Base-by-base conservation (phyloP, 768 basidiomycete species). In the Boletus subparvulus region DNA sequence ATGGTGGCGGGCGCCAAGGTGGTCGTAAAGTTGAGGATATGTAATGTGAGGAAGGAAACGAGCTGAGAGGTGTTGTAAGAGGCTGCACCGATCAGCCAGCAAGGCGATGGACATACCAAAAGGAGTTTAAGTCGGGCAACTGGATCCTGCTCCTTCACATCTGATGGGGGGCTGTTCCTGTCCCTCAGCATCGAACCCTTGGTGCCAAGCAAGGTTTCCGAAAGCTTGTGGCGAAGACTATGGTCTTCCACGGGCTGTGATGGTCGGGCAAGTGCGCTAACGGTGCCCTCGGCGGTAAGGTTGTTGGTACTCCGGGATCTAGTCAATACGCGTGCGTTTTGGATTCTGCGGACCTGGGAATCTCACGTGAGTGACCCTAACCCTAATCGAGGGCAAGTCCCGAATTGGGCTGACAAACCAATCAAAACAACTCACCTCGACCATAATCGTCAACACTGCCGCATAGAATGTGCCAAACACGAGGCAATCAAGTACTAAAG, bases 11-110 rank as follows among this genome's bases (percentile, higher is more conserved):
- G 81, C 0, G 94, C 88, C 47, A 99, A 83, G 0, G 97, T 94
- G 0, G 95, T 90, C 70, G 88, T 89, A 56, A 98, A 83, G 77
- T 98, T 98, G 59, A 97, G 82, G 52, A 94, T 83, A 63, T 99
- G 97, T 3, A 99, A 75, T 0, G 86, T 86, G 61, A 96, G 80
- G 83, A 98, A 99, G 4, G 94, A 87, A 17, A 87, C 86, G 62
- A 99, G 92, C 86, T 88, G 60, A 52, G 41, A 37, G 14, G 45
- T 39, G 47, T 11, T 45, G 36, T 56, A 46, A 56, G 47, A 5
- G 26, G 28, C 43, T 52, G 52, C 11, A 44, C 50, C 24, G 24
- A 9, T 39, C 48, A 45, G 3, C 6, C 16, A 19, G 3, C 4
- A 42, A 50, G 12, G n/a, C 16, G 36, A 47, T 30, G 33, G 32